A percentile compares a stretch with the other conserved stretches of the same genome.
Conservation (phyloP, 2,329 filamentous ascomycete species). For the Cordyceps fumosorosea region DNA sequence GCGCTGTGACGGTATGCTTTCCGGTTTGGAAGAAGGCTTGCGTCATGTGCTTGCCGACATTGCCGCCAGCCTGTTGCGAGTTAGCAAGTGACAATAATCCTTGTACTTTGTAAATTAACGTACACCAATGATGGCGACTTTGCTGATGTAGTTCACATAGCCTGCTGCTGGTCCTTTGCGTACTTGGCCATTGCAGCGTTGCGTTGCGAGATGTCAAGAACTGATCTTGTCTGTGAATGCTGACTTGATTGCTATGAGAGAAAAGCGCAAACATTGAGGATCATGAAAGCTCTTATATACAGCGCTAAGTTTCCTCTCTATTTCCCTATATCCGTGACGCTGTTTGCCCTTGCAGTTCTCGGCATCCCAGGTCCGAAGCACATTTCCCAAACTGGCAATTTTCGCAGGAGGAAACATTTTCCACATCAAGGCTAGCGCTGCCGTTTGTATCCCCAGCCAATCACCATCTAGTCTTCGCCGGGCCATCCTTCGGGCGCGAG, state of each 20-base stretch:
- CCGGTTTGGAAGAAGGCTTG: conserved; percentile 39
- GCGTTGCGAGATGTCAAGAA: background rate
- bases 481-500: no score
- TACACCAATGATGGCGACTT: conserved; percentile 37
- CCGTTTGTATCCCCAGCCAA: background rate
- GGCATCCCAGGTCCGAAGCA: background rate
- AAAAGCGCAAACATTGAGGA: background rate
- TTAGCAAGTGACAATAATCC: background rate
- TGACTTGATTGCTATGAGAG: background rate
- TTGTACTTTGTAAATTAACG: conserved; percentile 16
- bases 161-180: conserved; percentile 22
- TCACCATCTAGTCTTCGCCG: background rate
- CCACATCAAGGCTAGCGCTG: background rate
- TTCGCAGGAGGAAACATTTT: background rate
- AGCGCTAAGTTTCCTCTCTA: background rate
- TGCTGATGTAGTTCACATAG: conserved; percentile 30
- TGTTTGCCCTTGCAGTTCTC: background rate
- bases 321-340: background rate
- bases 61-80: conserved; percentile 30
- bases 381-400: conserved; percentile 2
- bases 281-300: background rate
- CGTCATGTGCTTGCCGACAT: conserved; percentile 34
- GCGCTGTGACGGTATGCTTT: conserved; percentile 46
- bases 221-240: background rate
- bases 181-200: conserved; percentile 16